Evolutionary conservation across 805 yeast species (phyloP).

Genomic region (Candida caryicola): DNA sequence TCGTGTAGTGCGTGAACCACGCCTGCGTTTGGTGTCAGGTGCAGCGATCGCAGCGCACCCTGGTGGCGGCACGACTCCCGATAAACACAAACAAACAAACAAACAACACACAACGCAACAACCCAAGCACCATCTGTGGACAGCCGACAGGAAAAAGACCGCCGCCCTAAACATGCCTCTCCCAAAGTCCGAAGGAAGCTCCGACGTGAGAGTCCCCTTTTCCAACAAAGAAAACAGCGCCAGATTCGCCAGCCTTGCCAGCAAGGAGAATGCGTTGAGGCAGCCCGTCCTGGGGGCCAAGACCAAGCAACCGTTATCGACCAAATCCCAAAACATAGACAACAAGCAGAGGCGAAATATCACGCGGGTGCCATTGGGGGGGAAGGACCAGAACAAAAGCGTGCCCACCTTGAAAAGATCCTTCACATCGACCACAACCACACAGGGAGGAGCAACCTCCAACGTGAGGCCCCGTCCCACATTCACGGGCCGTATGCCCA

Average conservation of each 20-base stretch:
- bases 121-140: no score
- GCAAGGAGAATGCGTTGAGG: background rate
- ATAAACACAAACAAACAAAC: slow-evolving; percentile 1
- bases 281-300: background rate
- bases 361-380: slow-evolving; percentile 37
- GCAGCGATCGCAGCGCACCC: no score
- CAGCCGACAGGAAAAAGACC: no score
- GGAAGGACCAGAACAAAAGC: slow-evolving; percentile 34
- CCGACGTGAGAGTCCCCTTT: background rate
- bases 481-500: slow-evolving; percentile 17
- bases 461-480: slow-evolving; percentile 6
- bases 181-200: no score
- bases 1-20: no score
- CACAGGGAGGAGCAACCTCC: slow-evolving; percentile 1
- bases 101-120: background rate
- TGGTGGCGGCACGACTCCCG: no score
- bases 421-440: slow-evolving; percentile 13
- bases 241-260: background rate
- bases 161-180: no score
- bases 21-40: no score
- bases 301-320: background rate
- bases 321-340: background rate
- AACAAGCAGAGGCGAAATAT: background rate
- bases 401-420: slow-evolving; percentile 31
- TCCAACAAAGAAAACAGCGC: background rate